Conservation (phyloP, 1,284 basidiomycete species). For the Trametes pubescens region DNA sequence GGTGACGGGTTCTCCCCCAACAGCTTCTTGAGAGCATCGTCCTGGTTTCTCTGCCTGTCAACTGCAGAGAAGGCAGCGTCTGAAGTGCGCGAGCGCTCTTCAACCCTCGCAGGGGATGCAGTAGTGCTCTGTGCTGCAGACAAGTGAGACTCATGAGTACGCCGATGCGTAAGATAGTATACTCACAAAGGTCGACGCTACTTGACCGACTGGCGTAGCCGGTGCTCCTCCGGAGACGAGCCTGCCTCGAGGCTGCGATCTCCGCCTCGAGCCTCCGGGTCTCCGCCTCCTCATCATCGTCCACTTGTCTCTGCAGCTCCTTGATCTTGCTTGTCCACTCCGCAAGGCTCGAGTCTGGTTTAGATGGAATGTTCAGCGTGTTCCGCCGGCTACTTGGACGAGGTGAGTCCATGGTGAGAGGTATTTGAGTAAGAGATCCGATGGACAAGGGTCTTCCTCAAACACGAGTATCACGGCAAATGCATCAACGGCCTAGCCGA, state of each 20-base stretch:
- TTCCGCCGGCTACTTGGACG: slow-evolving; percentile 41
- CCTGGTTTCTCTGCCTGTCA: slow-evolving; percentile 53
- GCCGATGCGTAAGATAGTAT: neutral
- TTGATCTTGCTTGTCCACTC: slow-evolving; percentile 85
- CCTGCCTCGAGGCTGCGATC: slow-evolving; percentile 73
- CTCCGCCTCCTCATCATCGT: slow-evolving; percentile 80
- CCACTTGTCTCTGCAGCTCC: slow-evolving; percentile 78
- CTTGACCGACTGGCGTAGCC: slow-evolving; percentile 51
- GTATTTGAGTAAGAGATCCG: neutral
- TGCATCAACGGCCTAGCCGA: neutral
- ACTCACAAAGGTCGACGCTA: slow-evolving; percentile 57
- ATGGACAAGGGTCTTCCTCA: neutral
- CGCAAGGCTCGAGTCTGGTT: slow-evolving; percentile 67
- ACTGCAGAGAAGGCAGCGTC: slow-evolving; percentile 42
- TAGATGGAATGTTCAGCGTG: slow-evolving; percentile 49
- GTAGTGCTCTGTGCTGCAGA: slow-evolving; percentile 35
- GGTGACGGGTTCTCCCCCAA: slow-evolving; percentile 33
- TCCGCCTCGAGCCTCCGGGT: slow-evolving; percentile 78
- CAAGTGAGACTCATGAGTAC: neutral
- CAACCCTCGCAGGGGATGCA: slow-evolving; percentile 36
- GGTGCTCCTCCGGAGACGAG: slow-evolving; percentile 66
- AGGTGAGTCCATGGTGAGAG: slow-evolving; percentile 9
- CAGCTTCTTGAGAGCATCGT: slow-evolving; percentile 56
- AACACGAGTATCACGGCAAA: neutral
- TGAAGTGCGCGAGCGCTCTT: slow-evolving; percentile 31